phyloP scores from a whole-genome alignment of 1,284 basidiomycete genomes.

The Mycena sp. region DNA sequence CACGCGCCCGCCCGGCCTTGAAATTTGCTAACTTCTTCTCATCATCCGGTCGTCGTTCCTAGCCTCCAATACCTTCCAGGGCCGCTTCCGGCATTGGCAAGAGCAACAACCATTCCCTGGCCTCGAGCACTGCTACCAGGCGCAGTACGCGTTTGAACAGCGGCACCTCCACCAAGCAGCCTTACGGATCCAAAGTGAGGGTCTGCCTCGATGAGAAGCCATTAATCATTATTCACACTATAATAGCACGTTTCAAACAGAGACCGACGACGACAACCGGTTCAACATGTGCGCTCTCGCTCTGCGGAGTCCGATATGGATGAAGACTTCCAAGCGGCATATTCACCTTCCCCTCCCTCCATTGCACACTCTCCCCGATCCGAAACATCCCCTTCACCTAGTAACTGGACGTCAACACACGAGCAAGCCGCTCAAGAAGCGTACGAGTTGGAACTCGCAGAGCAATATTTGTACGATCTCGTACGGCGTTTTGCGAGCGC shows the following conservation, averaged over 20 bases:
- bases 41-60: slow-evolving; percentile 77
- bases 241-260: slow-evolving; percentile 59
- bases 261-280: slow-evolving; percentile 65
- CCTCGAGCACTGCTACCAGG: slow-evolving; percentile 57
- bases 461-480: slow-evolving; percentile 84
- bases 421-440: slow-evolving; percentile 76
- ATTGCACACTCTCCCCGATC: slow-evolving; percentile 67
- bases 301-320: slow-evolving; percentile 76
- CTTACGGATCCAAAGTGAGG: slow-evolving; percentile 50
- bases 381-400: slow-evolving; percentile 66
- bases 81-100: slow-evolving; percentile 56
- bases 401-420: slow-evolving; percentile 64
- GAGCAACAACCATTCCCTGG: slow-evolving; percentile 54
- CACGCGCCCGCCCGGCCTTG: slow-evolving; percentile 82
- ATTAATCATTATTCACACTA: slow-evolving; percentile 18
- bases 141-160: slow-evolving; percentile 75
- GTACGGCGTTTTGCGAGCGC: slow-evolving; percentile 85
- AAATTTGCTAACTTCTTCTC: slow-evolving; percentile 84
- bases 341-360: slow-evolving; percentile 70
- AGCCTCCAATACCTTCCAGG: slow-evolving; percentile 71
- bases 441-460: slow-evolving; percentile 77
- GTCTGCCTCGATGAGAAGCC: not conserved
- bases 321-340: slow-evolving; percentile 63
- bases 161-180: slow-evolving; percentile 62
- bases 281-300: slow-evolving; percentile 57